Evolutionary conservation across 495 filamentous ascomycete genomes (phyloP).

Genomic region (Tuber magnatum): DNA sequence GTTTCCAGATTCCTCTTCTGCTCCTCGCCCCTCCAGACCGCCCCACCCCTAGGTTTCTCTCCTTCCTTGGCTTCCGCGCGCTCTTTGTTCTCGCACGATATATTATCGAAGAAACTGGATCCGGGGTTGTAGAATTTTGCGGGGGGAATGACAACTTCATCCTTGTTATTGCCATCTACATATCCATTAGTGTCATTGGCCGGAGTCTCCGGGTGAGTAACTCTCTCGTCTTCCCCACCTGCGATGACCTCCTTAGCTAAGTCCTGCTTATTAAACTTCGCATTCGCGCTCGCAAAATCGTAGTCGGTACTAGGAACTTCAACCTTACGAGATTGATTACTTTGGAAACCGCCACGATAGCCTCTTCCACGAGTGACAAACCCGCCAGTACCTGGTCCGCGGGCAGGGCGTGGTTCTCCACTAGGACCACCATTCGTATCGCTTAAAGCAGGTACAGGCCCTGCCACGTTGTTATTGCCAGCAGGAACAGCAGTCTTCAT

Average conservation of each 20-base stretch:
- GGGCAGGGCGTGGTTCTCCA: slow-evolving; percentile 21
- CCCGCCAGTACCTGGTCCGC: slow-evolving; percentile 46
- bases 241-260: slow-evolving; percentile 85
- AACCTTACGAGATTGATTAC: slow-evolving; percentile 57
- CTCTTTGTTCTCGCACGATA: slow-evolving; percentile 85
- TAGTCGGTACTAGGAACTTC: slow-evolving; percentile 85
- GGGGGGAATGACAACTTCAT: slow-evolving; percentile 44
- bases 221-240: slow-evolving; percentile 41
- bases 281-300: slow-evolving; percentile 87
- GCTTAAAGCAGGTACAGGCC: slow-evolving; percentile 4
- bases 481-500: slow-evolving; percentile 50
- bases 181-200: slow-evolving; percentile 27
- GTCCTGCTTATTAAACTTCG: slow-evolving; percentile 97
- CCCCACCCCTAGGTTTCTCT: slow-evolving; percentile 62
- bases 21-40: slow-evolving; percentile 87
- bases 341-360: slow-evolving; percentile 52
- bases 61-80: slow-evolving; percentile 63
- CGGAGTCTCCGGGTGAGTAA: slow-evolving; percentile 10
- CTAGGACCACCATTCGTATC: slow-evolving; percentile 14
- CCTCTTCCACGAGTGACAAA: slow-evolving; percentile 52
- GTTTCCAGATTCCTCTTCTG: slow-evolving; percentile 95
- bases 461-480: slow-evolving; percentile 20
- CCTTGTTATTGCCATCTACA: slow-evolving; percentile 12
- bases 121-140: slow-evolving; percentile 70
- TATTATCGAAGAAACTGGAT: slow-evolving; percentile 92